Evolutionary conservation across 257 asterid species (phyloP), one percentile per base, ranked within the genome.

Genomic region (Misopates orontium): DNA sequence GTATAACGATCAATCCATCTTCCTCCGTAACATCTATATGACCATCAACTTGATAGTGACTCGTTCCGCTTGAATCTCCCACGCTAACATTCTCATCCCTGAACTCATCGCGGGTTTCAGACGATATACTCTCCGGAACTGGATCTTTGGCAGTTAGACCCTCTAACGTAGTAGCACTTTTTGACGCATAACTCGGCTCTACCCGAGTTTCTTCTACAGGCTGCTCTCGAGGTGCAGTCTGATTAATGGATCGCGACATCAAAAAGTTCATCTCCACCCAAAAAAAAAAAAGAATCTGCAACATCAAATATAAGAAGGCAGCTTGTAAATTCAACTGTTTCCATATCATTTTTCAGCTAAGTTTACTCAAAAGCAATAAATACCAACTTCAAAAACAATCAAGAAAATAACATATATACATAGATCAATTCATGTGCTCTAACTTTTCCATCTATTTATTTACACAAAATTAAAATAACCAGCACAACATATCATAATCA

Each of bases 171-270:
- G 80, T 20, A 32, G 80, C 77, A 59, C 77, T 72, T 76, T 79
- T 80, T 10, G 89, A 5, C 66, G 41, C 82, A 65, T 68, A 70
- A 72, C 68, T 75, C 39, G 54, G 56, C 70, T 74, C 88, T 20
- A 20, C 67, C 60, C 56, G 87, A 65, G 75, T 67, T 77, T 81
- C 95, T 67, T 80, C 79, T 59, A 75, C 79, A 58, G 93, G 57
- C 58, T 72, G 80, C 75, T 74, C 87, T 47, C 71, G 82, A 73
- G 84, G 83, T 78, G 90, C 80, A 78, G 78, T 68, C 86, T 81
- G 97, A 80, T 68, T 84, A 53, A 75, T 80, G 47, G 96, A 82
- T 87, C 98, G 85, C 94, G n/a, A n/a, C n/a, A 83, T 84, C 85
- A 90, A 68, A 75, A 94, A 91, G 71, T 94, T 88, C 99, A 94